Conservation (phyloP, 2,329 filamentous ascomycete genomes). For the Curvularia verruculosa region DNA sequence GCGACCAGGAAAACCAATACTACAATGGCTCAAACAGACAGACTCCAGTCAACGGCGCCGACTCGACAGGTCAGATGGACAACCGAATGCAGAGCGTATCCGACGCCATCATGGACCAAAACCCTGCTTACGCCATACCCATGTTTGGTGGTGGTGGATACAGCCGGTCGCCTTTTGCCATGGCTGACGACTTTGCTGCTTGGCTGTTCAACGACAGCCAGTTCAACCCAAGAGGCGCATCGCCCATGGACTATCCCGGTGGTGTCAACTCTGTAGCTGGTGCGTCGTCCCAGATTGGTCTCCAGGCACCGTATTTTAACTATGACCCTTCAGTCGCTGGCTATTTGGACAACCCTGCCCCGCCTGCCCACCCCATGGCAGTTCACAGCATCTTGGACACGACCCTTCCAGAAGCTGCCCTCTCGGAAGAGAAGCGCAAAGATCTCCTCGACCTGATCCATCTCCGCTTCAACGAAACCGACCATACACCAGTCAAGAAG, state of each 20-base stretch:
- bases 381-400: constrained; percentile 85
- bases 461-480: constrained; percentile 79
- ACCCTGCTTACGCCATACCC: constrained; percentile 70
- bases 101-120: constrained; percentile 52
- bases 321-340: constrained; percentile 57
- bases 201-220: constrained; percentile 79
- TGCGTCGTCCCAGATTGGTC: constrained; percentile 50
- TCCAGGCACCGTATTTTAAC: constrained; percentile 59
- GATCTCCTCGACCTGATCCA: constrained; percentile 83
- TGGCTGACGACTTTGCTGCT: constrained; percentile 85
- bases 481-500: constrained; percentile 73
- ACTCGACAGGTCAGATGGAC: constrained; percentile 45
- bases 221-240: constrained; percentile 48
- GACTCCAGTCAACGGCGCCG: constrained; percentile 47
- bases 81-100: constrained; percentile 45
- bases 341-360: constrained; percentile 56
- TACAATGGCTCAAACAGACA: constrained; percentile 46
- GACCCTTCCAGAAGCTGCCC: constrained; percentile 75
- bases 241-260: constrained; percentile 47
- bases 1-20: constrained; percentile 45
- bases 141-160: constrained; percentile 85
- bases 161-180: constrained; percentile 84
- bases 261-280: constrained; percentile 46
- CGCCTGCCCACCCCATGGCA: constrained; percentile 82
- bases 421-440: constrained; percentile 87